These are phyloP conservation scores for Piper longum DNA, from an alignment of 164 flowering plant genomes.

Conservation along the genomic window DNA sequence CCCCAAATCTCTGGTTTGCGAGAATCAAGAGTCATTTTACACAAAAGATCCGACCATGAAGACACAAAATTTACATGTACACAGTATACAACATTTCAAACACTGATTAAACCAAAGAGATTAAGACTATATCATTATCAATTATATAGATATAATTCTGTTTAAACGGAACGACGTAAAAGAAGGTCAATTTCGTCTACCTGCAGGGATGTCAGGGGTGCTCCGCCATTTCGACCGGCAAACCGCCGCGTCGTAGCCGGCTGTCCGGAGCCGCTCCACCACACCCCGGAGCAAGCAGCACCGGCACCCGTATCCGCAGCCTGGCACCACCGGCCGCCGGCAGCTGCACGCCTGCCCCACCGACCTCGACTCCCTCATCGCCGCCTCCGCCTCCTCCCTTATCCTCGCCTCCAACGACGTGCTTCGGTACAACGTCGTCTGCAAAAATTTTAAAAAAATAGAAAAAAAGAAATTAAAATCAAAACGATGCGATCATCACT, in stretches of 20 bases:
- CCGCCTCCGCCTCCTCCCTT: conserved; percentile 40
- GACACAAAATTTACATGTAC: no score
- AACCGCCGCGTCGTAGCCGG: conserved; percentile 43
- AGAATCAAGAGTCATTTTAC: no score
- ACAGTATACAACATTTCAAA: no score
- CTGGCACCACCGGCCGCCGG: conserved; percentile 14
- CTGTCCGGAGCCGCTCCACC: conserved; percentile 29
- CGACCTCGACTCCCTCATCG: conserved; percentile 26
- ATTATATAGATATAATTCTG: no score
- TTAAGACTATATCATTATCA: no score
- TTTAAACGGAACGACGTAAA: neutral
- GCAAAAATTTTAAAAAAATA: conserved; percentile 3
- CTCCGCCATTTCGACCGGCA: conserved; percentile 81
- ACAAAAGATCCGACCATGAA: no score
- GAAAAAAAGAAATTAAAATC: neutral
- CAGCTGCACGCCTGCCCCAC: conserved; percentile 31
- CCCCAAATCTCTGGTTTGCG: no score
- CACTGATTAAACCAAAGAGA: no score
- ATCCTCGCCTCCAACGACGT: conserved; percentile 50
- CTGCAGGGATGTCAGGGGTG: conserved; percentile 55
- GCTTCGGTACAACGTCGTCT: conserved; percentile 47
- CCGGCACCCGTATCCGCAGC: conserved; percentile 31
- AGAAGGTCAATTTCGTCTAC: conserved; percentile 14
- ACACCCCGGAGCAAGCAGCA: conserved; percentile 38
- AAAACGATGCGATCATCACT: no score